Evolutionary conservation across 345 rosid genomes (phyloP), one percentile per base, ranked within the genome.

Genomic region (Citrus maxima): DNA sequence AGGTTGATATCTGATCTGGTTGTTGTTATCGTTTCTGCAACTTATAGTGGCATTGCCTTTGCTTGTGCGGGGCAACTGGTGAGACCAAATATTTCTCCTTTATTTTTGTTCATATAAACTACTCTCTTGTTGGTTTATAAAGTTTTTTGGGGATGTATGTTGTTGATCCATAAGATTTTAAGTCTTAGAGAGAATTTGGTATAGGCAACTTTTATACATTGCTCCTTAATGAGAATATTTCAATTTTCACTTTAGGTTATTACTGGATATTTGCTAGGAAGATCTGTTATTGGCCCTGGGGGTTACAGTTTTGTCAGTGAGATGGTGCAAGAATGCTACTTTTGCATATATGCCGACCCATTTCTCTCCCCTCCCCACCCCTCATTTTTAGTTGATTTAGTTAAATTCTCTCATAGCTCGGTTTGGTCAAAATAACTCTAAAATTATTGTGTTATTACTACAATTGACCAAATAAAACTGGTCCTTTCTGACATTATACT

Each of bases 51-150:
- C 77, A 92, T 95, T 78, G 98, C 98, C 61, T 95, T 95, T 87
- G 99, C 98, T 73, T 95, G 96, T 85, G 97, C 97, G 88, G 98
- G 99, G 79, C 99, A 93, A 85, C 97, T 97, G 90, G 99, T 95
- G 71, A 82, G 95, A 56, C 67, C 61, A 46, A 30, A 34, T 68
- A 74, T 35, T 67, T 32, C 70, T 80, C 61, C 62, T 87, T 67
- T 78, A 37, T 70, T 73, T 74, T 62, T 71, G 72, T 76, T 67
- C 56, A 60, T 73, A 37, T 60, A 51, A 21, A 79, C 77, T 73
- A 76, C 72, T 59, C 27, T 78, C 64, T 73, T 76, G 73, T 67
- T 28, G 72, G n/a, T 22, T 42, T 38, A 24, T 37, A 30, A 67
- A 28, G 12, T 38, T 25, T 38, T 62, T 14, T 35, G 14, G 55